Conservation (phyloP, 805 yeast species). For the Yarrowia sp. region DNA sequence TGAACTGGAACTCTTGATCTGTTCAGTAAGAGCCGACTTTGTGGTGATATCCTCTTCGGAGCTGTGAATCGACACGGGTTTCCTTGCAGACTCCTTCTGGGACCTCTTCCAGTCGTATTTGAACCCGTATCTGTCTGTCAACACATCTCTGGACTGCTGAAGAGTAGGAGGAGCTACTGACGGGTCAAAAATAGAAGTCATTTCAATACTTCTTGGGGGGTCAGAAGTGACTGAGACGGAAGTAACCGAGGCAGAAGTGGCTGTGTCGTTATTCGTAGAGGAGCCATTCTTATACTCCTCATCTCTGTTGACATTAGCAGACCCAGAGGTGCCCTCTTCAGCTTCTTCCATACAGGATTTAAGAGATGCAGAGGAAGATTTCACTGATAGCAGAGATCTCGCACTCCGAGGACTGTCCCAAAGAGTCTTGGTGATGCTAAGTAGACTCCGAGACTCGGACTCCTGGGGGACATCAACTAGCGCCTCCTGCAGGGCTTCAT, state of each 20-base stretch:
- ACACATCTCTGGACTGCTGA: background rate
- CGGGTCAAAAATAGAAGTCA: constrained; percentile 35
- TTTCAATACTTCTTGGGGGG: constrained; percentile 17
- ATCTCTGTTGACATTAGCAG: background rate
- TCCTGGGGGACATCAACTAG: constrained; percentile 38
- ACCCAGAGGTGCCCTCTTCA: background rate
- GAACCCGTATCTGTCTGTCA: constrained; percentile 24
- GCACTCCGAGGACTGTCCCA: constrained; percentile 27
- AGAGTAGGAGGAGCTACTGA: constrained; percentile 18
- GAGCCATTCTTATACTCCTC: background rate
- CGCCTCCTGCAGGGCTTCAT: constrained; percentile 45
- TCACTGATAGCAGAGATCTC: background rate
- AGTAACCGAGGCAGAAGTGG: background rate
- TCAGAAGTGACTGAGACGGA: background rate
- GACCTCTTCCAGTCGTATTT: constrained; percentile 26
- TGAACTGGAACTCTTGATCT: background rate
- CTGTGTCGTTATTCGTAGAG: background rate
- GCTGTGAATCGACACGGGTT: background rate
- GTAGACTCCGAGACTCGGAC: background rate
- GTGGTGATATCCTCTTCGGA: background rate
- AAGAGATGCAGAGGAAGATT: constrained; percentile 11
- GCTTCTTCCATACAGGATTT: background rate
- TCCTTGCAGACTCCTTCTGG: background rate
- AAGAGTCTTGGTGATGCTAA: constrained; percentile 12
- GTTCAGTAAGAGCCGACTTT: background rate